Conservation (phyloP, 306 rosid genomes). For the Quercus gilva region DNA sequence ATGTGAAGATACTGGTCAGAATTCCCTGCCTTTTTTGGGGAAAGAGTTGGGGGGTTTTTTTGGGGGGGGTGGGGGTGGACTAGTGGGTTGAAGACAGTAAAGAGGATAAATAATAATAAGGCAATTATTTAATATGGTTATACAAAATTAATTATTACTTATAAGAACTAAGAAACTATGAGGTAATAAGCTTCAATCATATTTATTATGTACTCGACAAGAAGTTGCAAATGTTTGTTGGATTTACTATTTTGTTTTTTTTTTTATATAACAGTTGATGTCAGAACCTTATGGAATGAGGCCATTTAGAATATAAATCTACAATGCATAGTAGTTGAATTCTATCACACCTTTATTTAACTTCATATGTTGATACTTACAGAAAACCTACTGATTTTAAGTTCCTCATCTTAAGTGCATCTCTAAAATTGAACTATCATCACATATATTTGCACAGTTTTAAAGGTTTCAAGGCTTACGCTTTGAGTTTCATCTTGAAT, state of each 20-base stretch:
- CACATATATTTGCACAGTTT: background rate
- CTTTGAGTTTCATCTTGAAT: background rate
- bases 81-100: too few relatives aligned
- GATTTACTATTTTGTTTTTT: background rate
- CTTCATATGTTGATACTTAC: background rate
- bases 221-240: background rate
- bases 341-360: background rate
- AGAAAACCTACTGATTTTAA: background rate
- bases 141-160: background rate
- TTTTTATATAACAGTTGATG: background rate
- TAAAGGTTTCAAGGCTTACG: background rate
- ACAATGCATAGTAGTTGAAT: background rate
- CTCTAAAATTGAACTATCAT: background rate
- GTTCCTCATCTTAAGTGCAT: background rate
- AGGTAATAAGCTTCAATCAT: background rate
- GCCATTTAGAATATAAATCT: background rate
- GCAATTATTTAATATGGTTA: background rate
- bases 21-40: background rate
- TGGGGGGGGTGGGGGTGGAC: background rate
- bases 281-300: background rate
- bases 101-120: background rate
- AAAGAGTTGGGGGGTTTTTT: background rate
- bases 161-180: background rate
- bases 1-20: background rate
- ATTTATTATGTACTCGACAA: background rate